These are phyloP conservation scores for Penicillium waksmanii DNA, from an alignment of 495 filamentous ascomycete species.

Conservation along the genomic window DNA sequence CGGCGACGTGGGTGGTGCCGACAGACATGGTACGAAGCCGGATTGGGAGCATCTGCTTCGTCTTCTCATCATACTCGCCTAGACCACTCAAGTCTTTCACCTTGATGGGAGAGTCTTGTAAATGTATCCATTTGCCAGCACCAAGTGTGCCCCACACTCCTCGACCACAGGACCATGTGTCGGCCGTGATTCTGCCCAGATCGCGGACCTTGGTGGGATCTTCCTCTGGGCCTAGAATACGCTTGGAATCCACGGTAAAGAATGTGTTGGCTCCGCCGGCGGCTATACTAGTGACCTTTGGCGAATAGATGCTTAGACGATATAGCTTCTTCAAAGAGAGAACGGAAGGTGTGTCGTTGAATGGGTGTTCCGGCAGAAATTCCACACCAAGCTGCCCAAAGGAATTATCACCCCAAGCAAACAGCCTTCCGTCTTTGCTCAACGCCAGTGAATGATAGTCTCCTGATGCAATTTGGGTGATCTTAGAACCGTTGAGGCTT, in stretches of 20 bases:
- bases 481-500: slow-evolving; percentile 63
- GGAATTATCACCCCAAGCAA: slow-evolving; percentile 88
- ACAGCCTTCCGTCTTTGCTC: slow-evolving; percentile 75
- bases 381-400: slow-evolving; percentile 84
- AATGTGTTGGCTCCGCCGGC: slow-evolving; percentile 87
- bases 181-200: slow-evolving; percentile 61
- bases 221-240: slow-evolving; percentile 51
- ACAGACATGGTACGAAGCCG: slow-evolving; percentile 70
- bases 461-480: slow-evolving; percentile 76
- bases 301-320: slow-evolving; percentile 56
- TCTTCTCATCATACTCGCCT: slow-evolving; percentile 80
- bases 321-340: slow-evolving; percentile 75
- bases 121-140: slow-evolving; percentile 87
- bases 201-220: slow-evolving; percentile 43
- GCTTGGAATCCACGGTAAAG: slow-evolving; percentile 79
- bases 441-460: slow-evolving; percentile 84
- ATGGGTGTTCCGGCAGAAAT: slow-evolving; percentile 59
- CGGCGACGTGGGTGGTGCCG: slow-evolving; percentile 78
- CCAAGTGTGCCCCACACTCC: slow-evolving; percentile 84
- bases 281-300: slow-evolving; percentile 71
- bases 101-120: slow-evolving; percentile 77
- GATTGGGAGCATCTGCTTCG: slow-evolving; percentile 72
- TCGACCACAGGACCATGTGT: slow-evolving; percentile 84
- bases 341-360: slow-evolving; percentile 68
- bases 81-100: slow-evolving; percentile 82